Evolutionary conservation across 306 rosid genomes (phyloP), one percentile per base, ranked within the genome.

Genomic region (Amphicarpaea edgeworthii): DNA sequence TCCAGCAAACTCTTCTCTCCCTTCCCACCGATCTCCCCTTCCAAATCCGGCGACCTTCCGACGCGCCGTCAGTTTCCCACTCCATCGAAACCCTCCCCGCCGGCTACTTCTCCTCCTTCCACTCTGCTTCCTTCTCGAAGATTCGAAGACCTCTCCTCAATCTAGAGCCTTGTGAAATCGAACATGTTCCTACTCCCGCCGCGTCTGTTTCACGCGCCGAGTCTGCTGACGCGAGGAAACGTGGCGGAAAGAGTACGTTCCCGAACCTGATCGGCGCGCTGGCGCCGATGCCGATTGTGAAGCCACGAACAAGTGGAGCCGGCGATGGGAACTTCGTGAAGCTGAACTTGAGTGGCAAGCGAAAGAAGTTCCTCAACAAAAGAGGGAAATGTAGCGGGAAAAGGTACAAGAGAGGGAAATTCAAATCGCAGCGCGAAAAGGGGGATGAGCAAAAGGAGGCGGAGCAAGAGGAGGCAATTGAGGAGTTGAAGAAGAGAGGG

Each of bases 251-350:
- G 86, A 86, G 64, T 54, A 82, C 64, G 59, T 79, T 74, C 62
- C 84, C 87, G 26, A 90, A 92, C 82, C 59, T 94, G 66, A 84
- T 94, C 10, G 93, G 97, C 49, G 81, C 87, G 10, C 86, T 79
- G 30, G 82, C 63, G 49, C 86, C 93, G 3, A 34, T 71, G 43
- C 90, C 91, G 15, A 63, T 68, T 0, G 85, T 72, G 26, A 94
- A 88, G 83, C 41, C 83, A 12, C 81, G 88, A 53, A 83, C 66
- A 7, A 14, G 21, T 6, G 28, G 86, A 1, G 72, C 80, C 38
- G 81, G 75, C 0, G 97, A 90, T 57, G 97, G 96, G 4, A 94
- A 94, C 83, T 94, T 88, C 12, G 98, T 91, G 83, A 91, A 62
- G 84, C 83, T 94, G 60, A 87, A 90, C 73, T 0, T 91, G 84